Evolutionary conservation across 129 eudicot genomes (phyloP), one percentile per base, ranked within the genome.

Genomic region (Pseudognaphalium luteoalbum): DNA sequence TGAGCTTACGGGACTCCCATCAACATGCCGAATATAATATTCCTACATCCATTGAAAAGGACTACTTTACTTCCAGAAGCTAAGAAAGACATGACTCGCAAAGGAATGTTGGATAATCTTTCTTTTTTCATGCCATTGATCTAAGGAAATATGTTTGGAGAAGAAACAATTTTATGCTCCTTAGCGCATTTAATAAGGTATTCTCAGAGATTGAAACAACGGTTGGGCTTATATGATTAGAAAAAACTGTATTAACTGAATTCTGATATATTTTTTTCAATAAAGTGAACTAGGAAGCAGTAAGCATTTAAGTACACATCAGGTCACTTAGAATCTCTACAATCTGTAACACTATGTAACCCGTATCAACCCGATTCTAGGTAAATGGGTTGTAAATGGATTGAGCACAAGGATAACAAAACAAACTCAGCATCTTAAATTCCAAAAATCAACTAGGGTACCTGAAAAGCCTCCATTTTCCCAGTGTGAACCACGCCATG

Each of bases 401-500:
- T 15, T 32, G 30, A 42, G 1, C 44, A 54, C 19, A 19, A n/a
- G 14, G 7, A 72, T 58, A 35, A 19, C 70, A 68, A 65, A 62
- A 4, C 11, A 30, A 32, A 64, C 44, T 57, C 37, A 64, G 0
- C 34, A 60, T 25, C 34, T 60, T 60, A 25, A 60, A 60, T 0
- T 60, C 5, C 5, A 44, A 44, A 7, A 19, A 70, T 0, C 64
- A 76, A 60, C 60, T 29, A 33, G 1, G 70, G 41, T 80, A 93
- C 98, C 97, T 93, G 98, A 87, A 80, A 88, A 29, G 98, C 98
- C 83, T 93, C 98, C 78, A 20, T 82, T 15, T 85, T 88, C 33
- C 85, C 92, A 2, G 98, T 86, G 78, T 83, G 86, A 54, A 93
- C 98, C 16, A 90, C 94, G n/a, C 98, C 98, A 81, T 93, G 98